Evolutionary conservation across 116 monocot genomes (phyloP).

Genomic region (Posidonia oceanica): DNA sequence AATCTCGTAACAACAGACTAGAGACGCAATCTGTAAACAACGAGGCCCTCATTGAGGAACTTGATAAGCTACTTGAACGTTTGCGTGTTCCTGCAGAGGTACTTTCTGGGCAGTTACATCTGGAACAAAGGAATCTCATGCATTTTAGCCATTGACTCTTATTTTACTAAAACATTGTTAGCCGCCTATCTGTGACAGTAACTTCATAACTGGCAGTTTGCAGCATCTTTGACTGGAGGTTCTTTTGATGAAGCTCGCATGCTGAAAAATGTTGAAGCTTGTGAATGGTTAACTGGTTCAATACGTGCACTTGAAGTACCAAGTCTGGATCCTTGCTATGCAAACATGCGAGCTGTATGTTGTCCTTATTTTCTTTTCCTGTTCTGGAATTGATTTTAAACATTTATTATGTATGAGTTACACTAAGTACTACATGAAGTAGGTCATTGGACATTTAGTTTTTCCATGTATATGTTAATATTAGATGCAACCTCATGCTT

Average conservation of each 20-base stretch:
- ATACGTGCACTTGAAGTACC: constrained; percentile 63
- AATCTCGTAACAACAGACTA: constrained; percentile 89
- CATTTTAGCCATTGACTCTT: not conserved
- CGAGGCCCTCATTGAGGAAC: constrained; percentile 75
- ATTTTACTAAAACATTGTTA: not conserved
- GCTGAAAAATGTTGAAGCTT: constrained; percentile 92
- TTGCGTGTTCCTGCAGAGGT: constrained; percentile 89
- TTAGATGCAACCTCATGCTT: too few species aligned
- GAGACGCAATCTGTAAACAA: constrained; percentile 94
- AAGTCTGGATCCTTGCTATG: constrained; percentile 80
- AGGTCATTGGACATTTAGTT: too few species aligned
- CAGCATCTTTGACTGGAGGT: constrained; percentile 74
- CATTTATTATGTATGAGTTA: not conserved
- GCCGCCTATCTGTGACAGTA: not conserved
- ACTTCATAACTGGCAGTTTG: constrained; percentile 40
- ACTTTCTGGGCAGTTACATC: constrained; percentile 2
- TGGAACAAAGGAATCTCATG: not conserved
- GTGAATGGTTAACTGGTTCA: constrained; percentile 95
- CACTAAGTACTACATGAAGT: not conserved
- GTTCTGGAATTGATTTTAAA: not conserved
- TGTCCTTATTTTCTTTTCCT: constrained; percentile 3
- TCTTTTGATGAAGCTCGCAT: constrained; percentile 93
- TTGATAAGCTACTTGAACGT: constrained; percentile 80
- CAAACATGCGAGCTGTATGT: constrained; percentile 82
- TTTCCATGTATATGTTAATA: too few species aligned